phyloP scores from a whole-genome alignment of 2,329 filamentous ascomycete genomes.

The Davidsoniella virescens region DNA sequence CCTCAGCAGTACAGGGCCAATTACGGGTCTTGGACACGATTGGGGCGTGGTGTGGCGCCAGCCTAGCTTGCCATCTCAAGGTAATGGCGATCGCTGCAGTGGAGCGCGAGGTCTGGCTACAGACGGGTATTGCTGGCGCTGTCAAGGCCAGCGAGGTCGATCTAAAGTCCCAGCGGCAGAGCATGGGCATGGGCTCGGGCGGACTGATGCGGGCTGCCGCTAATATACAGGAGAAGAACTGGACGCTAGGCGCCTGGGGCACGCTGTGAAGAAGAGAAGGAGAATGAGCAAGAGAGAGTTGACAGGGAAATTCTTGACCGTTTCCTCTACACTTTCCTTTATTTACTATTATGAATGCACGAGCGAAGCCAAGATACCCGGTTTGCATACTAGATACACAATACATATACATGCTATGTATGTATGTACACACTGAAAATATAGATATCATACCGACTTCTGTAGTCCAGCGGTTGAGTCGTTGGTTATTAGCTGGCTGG shows the following conservation, averaged over 20 bases:
- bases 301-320: no score
- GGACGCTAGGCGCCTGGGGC: conserved; percentile 49
- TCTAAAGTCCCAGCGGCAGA: conserved; percentile 27
- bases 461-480: no score
- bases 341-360: no score
- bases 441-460: no score
- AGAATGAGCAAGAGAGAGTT: not conserved
- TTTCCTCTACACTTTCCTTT: no score
- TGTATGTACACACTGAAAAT: no score
- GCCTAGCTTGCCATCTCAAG: conserved; percentile 50
- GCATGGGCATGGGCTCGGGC: conserved; percentile 31
- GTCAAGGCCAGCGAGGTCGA: conserved; percentile 39
- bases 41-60: conserved; percentile 60
- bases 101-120: conserved; percentile 55
- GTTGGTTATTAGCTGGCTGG: no score
- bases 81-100: conserved; percentile 52
- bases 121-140: conserved; percentile 48
- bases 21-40: conserved; percentile 52
- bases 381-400: no score
- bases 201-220: conserved; percentile 18
- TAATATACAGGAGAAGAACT: conserved; percentile 28
- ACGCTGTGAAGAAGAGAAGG: conserved; percentile 21
- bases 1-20: conserved; percentile 31
- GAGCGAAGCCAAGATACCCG: no score
- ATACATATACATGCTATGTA: no score